Evolutionary conservation across 192 early-diverging fungal genomes (phyloP), one percentile per base, ranked within the genome.

Genomic region (Backusella tuberculispora): DNA sequence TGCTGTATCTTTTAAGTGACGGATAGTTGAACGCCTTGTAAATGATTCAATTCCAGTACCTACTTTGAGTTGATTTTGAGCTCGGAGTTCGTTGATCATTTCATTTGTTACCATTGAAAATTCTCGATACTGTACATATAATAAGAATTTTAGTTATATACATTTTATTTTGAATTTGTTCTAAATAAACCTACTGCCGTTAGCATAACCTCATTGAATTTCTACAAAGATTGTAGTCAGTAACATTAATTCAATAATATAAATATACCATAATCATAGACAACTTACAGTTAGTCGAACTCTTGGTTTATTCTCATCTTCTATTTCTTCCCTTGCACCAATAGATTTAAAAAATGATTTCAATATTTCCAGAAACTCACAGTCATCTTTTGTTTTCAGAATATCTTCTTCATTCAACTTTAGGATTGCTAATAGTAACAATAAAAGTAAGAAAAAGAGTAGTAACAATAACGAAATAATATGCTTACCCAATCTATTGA

Each of bases 191-290:
- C 29, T 34, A 34, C 29, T 17, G 97, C 97, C 9, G 92, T 87
- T 56, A 92, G 82, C 83, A 99, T 90, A n/a, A 99, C 83, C 74
- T 97, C 90, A 75, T 94, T 94, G 83, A 97, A 97, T 78, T 91
- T 91, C 78, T 79, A 56, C n/a, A 65, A 45, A 7, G 19, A 7
- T 48, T n/a, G 37, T 42, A 10, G 19, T 56, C 37, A 60, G 34
- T 13, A 24, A 3, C 29, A 34, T 1, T 34, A 34, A 0, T 34
- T 34, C 29, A 2, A 41, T 13, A 41, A 42, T 0, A 42, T 67
- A 3, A 34, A 13, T 2, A 21, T 40, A 67, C 21, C 21, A 19
- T 26, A 26, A 60, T n/a, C 6, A 37, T 34, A 34, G 29, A 41
- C 1, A 5, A 48, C 38, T 56, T 48, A 71, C 70, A n/a, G 70